Conservation (phyloP, 192 early-diverging fungal species). For the Oehlia diaphana region DNA sequence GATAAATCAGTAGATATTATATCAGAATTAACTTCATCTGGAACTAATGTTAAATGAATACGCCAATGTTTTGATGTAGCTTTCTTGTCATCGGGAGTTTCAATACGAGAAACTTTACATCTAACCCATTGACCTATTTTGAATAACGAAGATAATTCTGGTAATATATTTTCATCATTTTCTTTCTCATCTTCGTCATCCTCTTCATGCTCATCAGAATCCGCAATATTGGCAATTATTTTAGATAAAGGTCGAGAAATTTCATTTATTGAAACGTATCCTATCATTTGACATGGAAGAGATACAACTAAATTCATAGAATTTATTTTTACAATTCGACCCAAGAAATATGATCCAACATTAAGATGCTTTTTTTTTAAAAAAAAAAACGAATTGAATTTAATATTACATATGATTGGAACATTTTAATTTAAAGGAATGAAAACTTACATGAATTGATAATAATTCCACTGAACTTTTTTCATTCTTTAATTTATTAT, state of each 20-base stretch:
- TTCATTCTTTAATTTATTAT: conserved; percentile 37
- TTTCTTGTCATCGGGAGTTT: conserved; percentile 35
- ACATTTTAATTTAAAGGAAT: not conserved
- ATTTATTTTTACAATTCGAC: conserved; percentile 76
- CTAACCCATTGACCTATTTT: conserved; percentile 83
- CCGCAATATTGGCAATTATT: conserved; percentile 58
- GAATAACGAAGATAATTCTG: conserved; percentile 69
- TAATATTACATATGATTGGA: not conserved
- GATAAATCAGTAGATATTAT: conserved; percentile 64
- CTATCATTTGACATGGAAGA: conserved; percentile 83
- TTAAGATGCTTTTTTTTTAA: conserved; percentile 53
- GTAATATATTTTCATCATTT: conserved; percentile 51
- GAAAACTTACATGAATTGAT: conserved; percentile 31
- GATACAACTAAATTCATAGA: conserved; percentile 79
- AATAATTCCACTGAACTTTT: conserved; percentile 61
- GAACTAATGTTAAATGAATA: conserved; percentile 77
- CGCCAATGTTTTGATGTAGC: conserved; percentile 44
- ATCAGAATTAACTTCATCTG: conserved; percentile 74
- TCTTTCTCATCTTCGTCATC: conserved; percentile 49
- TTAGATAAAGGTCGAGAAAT: conserved; percentile 74
- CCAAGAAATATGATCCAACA: conserved; percentile 74
- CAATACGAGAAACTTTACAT: conserved; percentile 65
- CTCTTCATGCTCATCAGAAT: conserved; percentile 60
- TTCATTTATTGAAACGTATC: conserved; percentile 84
- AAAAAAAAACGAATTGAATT: conserved; percentile 30